phyloP scores from a whole-genome alignment of 1,139 yeast species.

The Candida sanyaensis region DNA sequence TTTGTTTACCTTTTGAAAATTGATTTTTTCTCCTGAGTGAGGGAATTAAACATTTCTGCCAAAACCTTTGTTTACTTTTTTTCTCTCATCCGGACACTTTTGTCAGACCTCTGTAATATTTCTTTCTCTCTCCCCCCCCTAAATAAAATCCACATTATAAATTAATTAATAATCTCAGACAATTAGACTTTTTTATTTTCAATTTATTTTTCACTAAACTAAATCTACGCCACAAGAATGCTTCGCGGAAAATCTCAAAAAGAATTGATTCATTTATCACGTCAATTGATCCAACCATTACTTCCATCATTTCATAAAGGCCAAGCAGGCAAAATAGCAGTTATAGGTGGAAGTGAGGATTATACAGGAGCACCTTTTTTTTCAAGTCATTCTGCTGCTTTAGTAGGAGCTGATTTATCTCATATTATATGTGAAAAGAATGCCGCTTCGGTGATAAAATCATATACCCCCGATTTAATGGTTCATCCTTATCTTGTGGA shows the following conservation, averaged over 20 bases:
- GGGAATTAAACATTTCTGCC: no score
- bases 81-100: no score
- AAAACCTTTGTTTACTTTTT: no score
- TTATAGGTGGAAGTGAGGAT: slow-evolving; percentile 93
- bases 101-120: no score
- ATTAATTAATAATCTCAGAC: neutral
- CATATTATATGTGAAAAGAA: slow-evolving; percentile 80
- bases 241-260: slow-evolving; percentile 36
- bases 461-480: slow-evolving; percentile 92
- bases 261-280: slow-evolving; percentile 51
- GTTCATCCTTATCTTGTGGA: slow-evolving; percentile 83
- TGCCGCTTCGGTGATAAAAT: slow-evolving; percentile 82
- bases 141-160: neutral
- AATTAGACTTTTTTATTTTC: neutral
- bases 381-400: slow-evolving; percentile 80
- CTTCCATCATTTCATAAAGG: slow-evolving; percentile 80
- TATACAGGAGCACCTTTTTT: slow-evolving; percentile 97
- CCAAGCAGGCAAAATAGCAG: slow-evolving; percentile 85
- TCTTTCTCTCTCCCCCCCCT: neutral
- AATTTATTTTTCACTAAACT: neutral
- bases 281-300: slow-evolving; percentile 73
- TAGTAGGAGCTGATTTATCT: slow-evolving; percentile 85
- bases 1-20: no score
- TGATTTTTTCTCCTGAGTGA: no score
- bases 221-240: slow-evolving; percentile 15